Base-by-base conservation (phyloP, 805 yeast genomes). In the Saccharomyces kudriavzevii region DNA sequence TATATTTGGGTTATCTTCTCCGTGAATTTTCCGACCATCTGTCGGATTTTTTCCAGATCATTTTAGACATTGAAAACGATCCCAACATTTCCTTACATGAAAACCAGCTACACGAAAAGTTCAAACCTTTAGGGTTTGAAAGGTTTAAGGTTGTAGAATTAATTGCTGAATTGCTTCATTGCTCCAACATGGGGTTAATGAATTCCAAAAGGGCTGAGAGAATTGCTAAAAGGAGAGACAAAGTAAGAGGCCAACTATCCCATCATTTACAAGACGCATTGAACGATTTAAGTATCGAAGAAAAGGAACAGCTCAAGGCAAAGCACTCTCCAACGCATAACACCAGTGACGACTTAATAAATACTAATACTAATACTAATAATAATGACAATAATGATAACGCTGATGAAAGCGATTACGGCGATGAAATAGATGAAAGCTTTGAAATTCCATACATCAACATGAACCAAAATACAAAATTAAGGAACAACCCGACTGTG, bases 171-270 rank as follows among this genome's bases (percentile, higher is more conserved):
- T 76, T 94, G 45, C 76, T 94, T 53, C 99, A 94, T 70, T 94
- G 99, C 66, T 89, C 97, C n/a, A 94, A 94, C 71, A 94, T 94
- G 98, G 89, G 86, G 0, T 76, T 90, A 20, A 77, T 94, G 59
- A 94, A 92, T 67, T 89, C 91, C 48, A 81, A 79, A 45, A 77
- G 77, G 51, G 89, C 91, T 52, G 84, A 88, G 68, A 75, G 76
- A 29, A 77, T 89, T 47, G 83, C 89, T 25, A 69, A 71, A 40
- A 82, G 84, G 53, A 78, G 97, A 49, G 96, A 90, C 63, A 68
- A 71, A 11, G 81, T 84, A 55, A 77, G 97, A 55, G 74, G 72
- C 24, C 74, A 84, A 24, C 73, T 85, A 49, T 70, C 75, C 46
- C 72, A 63, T 61, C 63, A 60, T 35, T 48, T 67, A 27, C 65